Evolutionary conservation across 2,329 filamentous ascomycete genomes (phyloP), one percentile per base, ranked within the genome.

Genomic region (Colletotrichum cuscutae): DNA sequence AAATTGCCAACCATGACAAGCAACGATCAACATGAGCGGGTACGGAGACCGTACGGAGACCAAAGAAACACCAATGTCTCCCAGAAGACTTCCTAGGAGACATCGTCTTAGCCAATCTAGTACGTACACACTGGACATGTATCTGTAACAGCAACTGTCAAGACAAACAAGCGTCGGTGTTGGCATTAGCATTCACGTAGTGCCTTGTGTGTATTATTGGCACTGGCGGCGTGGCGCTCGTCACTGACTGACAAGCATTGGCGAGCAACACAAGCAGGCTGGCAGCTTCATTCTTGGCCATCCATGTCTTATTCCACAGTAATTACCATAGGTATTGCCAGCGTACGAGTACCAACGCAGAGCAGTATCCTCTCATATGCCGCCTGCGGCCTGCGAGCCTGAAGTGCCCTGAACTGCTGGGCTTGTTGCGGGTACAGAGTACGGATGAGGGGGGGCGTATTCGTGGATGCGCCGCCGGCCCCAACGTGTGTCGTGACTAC

Each of bases 211-310:
- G 52, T 42, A 57, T 57, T 52, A 52, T 58, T 63, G 66, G 66
- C 59, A 63, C 49, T 68, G 57, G 37, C 37, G 37, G 37, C 37
- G 37, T 42, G 37, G 49, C 57, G 46, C 32, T 46, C 19, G 68
- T 54, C 22, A 67, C 49, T 68, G 58, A 67, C 49, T 68, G 37
- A 57, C 64, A 37, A 71, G 42, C 53, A 35, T 54, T 32, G 66
- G 32, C 57, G 56, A 52, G 59, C 49, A 60, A 46, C 30, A n/a
- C 53, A 28, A 65, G 61, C 52, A 52, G 46, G 46, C 19, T 42
- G 30, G 63, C 63, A 46, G 53, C 56, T 59, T 67, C 54, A 35
- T 56, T 28, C 42, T 35, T 53, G 42, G 22, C 15, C 30, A 22
- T 56, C 57, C 57, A 68, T 54, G 42, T 53, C 22, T 56, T 42